phyloP scores from a whole-genome alignment of 2,329 filamentous ascomycete genomes.

The Conoideocrella luteorostrata region DNA sequence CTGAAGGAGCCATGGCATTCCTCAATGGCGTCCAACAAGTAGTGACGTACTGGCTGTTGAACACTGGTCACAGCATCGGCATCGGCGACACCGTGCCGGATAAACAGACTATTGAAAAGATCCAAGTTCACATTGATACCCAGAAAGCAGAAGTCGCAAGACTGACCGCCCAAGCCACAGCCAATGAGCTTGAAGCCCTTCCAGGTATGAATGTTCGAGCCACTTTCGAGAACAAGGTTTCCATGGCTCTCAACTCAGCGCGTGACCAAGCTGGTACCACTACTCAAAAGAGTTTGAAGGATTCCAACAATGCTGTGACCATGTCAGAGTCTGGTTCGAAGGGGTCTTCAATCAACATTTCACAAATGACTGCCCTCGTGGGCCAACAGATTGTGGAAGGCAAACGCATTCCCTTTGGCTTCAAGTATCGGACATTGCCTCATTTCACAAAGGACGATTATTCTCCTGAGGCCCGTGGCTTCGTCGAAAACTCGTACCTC shows the following conservation, averaged over 20 bases:
- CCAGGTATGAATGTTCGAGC: constrained; percentile 98
- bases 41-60: constrained; percentile 93
- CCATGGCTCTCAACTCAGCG: constrained; percentile 86
- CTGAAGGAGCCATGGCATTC: constrained; percentile 82
- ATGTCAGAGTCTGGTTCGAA: constrained; percentile 98
- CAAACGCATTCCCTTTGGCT: constrained; percentile 97
- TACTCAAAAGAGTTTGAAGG: constrained; percentile 87
- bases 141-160: constrained; percentile 76
- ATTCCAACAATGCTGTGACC: constrained; percentile 91
- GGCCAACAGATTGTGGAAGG: constrained; percentile 98
- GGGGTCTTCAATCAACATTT: constrained; percentile 98
- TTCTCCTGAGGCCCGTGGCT: constrained; percentile 91
- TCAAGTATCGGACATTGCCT: constrained; percentile 94
- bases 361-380: constrained; percentile 97
- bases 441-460: constrained; percentile 99
- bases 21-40: constrained; percentile 94
- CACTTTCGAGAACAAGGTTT: constrained; percentile 96
- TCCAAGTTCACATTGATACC: constrained; percentile 72
- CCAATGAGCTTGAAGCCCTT: constrained; percentile 81
- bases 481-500: constrained; percentile 97
- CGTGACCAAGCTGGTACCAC: constrained; percentile 94
- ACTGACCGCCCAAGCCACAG: constrained; percentile 72
- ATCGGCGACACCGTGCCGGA: constrained; percentile 98
- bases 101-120: constrained; percentile 71
- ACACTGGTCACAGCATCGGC: constrained; percentile 95